Base-by-base conservation (phyloP, 768 basidiomycete genomes). In the Lentinula sp. region DNA sequence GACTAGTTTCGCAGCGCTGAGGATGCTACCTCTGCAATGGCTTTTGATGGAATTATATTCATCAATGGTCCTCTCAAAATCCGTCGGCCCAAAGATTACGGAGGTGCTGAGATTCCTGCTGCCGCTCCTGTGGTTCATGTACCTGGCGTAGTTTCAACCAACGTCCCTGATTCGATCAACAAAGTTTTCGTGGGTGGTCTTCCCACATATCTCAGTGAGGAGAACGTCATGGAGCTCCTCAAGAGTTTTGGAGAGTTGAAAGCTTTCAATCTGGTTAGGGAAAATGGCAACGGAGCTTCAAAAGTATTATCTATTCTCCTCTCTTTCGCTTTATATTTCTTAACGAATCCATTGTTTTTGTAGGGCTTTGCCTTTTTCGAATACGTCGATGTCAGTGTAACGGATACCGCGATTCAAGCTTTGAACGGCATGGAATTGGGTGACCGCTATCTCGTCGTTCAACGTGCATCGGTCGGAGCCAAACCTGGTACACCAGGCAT, bases 341-440 rank as follows among this genome's bases (percentile, higher is more conserved):
- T n/a, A 49, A 21, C 49, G 55, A 23, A 37, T 13, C 21, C 60
- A 28, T 28, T 28, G 28, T 28, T 28, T 49, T 63, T 53, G 3
- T 67, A 98, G 96, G 97, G 97, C 67, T 99, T 97, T 74, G 97
- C 97, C 3, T 98, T 99, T 81, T 96, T 95, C 77, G 97, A 99
- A 81, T 99, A 98, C 73, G 88, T 91, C 63, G 97, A 99, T 70
- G 76, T 85, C 15, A 74, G 72, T 54, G 87, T 95, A 61, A 99
- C 97, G 62, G 97, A 98, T 66, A 85, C 97, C 66, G 97, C 97
- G 52, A 97, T 96, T 68, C 90, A 93, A 72, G 92, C 93, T 67
- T 82, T 99, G 60, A 95, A 96, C 74, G 93, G 94, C 63, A 98
- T 99, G 94, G 91, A 97, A 70, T 85, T 98, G 13, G 97, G 96